Evolutionary conservation across 164 flowering plant genomes (phyloP), one percentile per base, ranked within the genome.

Genomic region (Vitis riparia): DNA sequence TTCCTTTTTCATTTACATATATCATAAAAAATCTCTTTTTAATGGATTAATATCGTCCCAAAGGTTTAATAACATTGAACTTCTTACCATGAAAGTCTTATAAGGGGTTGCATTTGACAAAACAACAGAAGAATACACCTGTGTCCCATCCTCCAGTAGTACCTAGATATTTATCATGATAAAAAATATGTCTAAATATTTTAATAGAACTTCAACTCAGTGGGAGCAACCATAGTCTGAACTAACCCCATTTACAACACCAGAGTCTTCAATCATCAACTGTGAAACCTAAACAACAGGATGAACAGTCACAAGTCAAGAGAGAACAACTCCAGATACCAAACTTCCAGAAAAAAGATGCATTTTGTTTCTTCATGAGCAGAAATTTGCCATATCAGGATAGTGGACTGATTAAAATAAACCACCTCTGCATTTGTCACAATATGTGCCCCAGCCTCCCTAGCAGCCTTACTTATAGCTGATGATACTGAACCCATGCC

Each of bases 21-120:
- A 23, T 23, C 27, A 23, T 23, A 23, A 23, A 23, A 23, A 0
- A 23, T 23, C 27, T 23, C 27, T 23, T 23, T 23, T 23, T 23
- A 23, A 23, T 23, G 27, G 0, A 23, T 23, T 23, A 23, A 23
- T 23, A 23, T 23, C 27, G 27, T 23, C 27, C 27, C 27, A 23
- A 23, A 23, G 9, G 2, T 29, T 55, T 29, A 30, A 48, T 13
- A 52, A 32, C 57, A 4, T n/a, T 19, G 11, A 23, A 23, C 1
- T 62, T 37, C 16, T 80, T 85, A 92, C 99, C 97, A 86, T 78
- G 79, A 96, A 96, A 58, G 99, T 96, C 69, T 71, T 85, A 68
- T 90, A 84, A 55, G 99, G 92, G 15, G 99, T 96, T 47, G 97
- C 94, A 84, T 96, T 96, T 55, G 99, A 93, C 75, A 96, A 73